Base-by-base conservation (phyloP, 1,284 basidiomycete genomes). In the Ustilago xerochloae region DNA sequence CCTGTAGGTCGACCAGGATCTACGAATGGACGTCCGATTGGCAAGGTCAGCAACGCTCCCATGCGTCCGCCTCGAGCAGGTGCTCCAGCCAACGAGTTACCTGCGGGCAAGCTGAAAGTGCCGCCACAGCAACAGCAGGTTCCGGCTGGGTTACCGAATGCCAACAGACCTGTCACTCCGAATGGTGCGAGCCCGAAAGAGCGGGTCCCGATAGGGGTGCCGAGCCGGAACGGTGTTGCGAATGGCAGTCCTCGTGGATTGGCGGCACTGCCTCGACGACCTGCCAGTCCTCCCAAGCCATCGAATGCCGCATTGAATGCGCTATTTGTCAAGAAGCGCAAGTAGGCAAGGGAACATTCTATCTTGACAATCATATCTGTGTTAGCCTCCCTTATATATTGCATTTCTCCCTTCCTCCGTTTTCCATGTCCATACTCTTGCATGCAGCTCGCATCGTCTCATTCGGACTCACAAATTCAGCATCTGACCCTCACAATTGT, bases 241-340 rank as follows among this genome's bases (percentile, higher is more conserved):
- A 51, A 61, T 20, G 64, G 58, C 20, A 61, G 64, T 26, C 58
- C 64, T 24, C 38, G 56, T 18, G 66, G 60, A 20, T 30, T 63
- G 6, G 66, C 61, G n/a, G 56, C 66, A 18, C 35, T 69, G 38
- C 61, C 67, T 18, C 53, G 39, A 29, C 32, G 62, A 22, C 67
- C 62, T 8, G 60, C 61, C 6, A 73, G 71, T 24, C 65, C 71
- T 6, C 65, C 71, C 1, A 70, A 75, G 22, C 72, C 72, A 9
- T 75, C 72, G 22, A 66, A 51, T 30, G 72, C 72, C 5, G 67
- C 72, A 4, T 67, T 75, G 41, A 64, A 75, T 20, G 66, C 72
- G 8, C 29, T 75, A 24, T 75, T 75, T 18, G 72, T 75, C 52
- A 70, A 70, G 60, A 75, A 70, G 60, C 66, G 72, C 29, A 60